phyloP scores from a whole-genome alignment of 2,329 filamentous ascomycete genomes.

The Ophiocordyceps robertsii region DNA sequence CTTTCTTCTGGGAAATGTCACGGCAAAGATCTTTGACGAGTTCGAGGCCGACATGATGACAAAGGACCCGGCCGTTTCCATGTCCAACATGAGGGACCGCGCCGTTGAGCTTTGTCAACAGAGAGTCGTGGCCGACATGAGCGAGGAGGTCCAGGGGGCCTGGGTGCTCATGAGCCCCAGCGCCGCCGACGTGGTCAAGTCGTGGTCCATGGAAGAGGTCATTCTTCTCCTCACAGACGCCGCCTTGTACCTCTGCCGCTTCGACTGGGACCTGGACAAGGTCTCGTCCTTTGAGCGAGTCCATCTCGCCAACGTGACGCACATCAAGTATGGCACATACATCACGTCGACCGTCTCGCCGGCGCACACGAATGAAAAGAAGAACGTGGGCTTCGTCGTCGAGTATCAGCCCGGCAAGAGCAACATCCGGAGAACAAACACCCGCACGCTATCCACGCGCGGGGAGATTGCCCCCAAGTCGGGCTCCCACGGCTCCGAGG shows the following conservation, averaged over 20 bases:
- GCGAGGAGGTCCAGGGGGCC: conserved; percentile 74
- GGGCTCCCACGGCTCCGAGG: conserved; percentile 7
- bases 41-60: conserved; percentile 92
- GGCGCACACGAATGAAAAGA: conserved; percentile 60
- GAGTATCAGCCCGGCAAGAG: conserved; percentile 59
- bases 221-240: conserved; percentile 76
- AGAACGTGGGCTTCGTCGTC: conserved; percentile 75
- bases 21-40: conserved; percentile 75
- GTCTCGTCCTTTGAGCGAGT: conserved; percentile 85
- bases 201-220: conserved; percentile 72
- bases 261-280: conserved; percentile 93
- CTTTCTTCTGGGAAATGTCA: conserved; percentile 82
- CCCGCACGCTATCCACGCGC: conserved; percentile 57
- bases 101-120: conserved; percentile 83
- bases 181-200: conserved; percentile 52
- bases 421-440: conserved; percentile 71
- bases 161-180: conserved; percentile 80
- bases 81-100: conserved; percentile 70
- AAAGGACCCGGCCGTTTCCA: conserved; percentile 79
- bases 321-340: conserved; percentile 71
- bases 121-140: conserved; percentile 71
- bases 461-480: conserved; percentile 16
- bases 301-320: conserved; percentile 57
- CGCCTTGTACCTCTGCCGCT: conserved; percentile 77
- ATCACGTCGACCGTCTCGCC: conserved; percentile 77